Evolutionary conservation across 2,329 filamentous ascomycete genomes (phyloP).

Genomic region (Ascochyta clinopodiicola): DNA sequence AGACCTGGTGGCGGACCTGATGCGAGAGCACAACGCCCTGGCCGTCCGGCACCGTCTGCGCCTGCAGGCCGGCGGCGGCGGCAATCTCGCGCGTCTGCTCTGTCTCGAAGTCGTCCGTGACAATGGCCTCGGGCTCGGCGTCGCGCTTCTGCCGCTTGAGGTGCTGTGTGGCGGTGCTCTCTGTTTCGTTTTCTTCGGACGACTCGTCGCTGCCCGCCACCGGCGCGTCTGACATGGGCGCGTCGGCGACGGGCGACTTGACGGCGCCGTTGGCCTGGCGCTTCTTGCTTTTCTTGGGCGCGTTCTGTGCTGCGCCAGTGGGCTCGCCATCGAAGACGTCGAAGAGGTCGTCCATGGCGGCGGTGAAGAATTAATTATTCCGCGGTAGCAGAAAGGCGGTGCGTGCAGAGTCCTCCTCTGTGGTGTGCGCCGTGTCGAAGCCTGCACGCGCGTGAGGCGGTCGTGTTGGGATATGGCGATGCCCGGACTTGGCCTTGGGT

Average conservation of each 20-base stretch:
- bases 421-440: slow-evolving; percentile 4
- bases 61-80: slow-evolving; percentile 73
- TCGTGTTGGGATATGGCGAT: neutral
- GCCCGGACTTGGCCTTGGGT: neutral
- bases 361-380: neutral
- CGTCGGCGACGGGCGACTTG: slow-evolving; percentile 60
- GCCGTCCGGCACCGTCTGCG: slow-evolving; percentile 66
- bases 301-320: slow-evolving; percentile 22
- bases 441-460: slow-evolving; percentile 1
- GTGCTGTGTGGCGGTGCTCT: slow-evolving; percentile 46
- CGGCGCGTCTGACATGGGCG: slow-evolving; percentile 53
- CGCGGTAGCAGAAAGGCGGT: too few relatives aligned
- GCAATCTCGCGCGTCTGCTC: slow-evolving; percentile 91
- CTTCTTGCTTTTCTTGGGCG: slow-evolving; percentile 73
- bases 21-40: slow-evolving; percentile 84
- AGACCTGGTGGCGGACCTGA: slow-evolving; percentile 98
- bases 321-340: slow-evolving; percentile 53
- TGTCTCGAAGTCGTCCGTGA: slow-evolving; percentile 94
- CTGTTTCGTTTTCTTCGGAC: slow-evolving; percentile 39
- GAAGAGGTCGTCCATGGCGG: slow-evolving; percentile 52
- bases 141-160: slow-evolving; percentile 70
- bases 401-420: neutral
- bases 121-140: slow-evolving; percentile 75
- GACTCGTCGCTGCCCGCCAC: slow-evolving; percentile 5
- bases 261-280: slow-evolving; percentile 82